Base-by-base conservation (phyloP, 257 asterid species). In the Rhazya stricta region DNA sequence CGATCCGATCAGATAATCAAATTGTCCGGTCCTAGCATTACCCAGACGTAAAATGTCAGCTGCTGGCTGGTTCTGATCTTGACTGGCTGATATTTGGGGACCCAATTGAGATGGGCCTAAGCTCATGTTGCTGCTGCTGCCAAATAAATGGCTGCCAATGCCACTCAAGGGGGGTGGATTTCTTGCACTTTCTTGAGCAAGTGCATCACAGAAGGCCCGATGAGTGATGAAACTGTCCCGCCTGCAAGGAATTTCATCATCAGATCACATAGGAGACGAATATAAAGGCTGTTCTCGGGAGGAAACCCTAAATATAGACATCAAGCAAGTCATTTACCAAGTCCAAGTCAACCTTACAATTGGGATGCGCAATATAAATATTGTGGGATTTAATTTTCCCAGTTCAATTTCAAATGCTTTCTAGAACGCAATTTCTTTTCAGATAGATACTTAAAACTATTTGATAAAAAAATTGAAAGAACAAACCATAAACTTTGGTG, bases 191-290 rank as follows among this genome's bases (percentile, higher is more conserved):
- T 92, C 97, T 37, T 92, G 95, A 19, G 96, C 93, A 1, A 92
- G 81, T 8, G 96, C 97, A 71, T 92, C 97, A 70, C 97, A 92
- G 74, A 92, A 92, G 2, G 97, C 97, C 37, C 97, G 78, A 48
- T 92, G 97, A 0, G 97, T 92, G 81, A 92, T 85, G 84, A 90
- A 92, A 67, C 96, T 92, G 61, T 90, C 96, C 9, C 95, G 89
- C 90, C 96, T 92, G 89, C 67, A 67, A 72, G 6, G 23, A 37
- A 63, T n/a, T 16, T 13, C 16, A 46, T 6, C 37, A 11, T 34
- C 42, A 68, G 62, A 30, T 29, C 0, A 45, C 29, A 25, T 11
- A 41, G 10, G 16, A 46, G 34, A 39, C 12, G 56, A 57, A 2
- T 27, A n/a, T 4, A 29, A 15, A 12, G 7, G 21, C 16, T 29